Base-by-base conservation (phyloP, 495 filamentous ascomycete species). In the Beverwykella pulmonaria region DNA sequence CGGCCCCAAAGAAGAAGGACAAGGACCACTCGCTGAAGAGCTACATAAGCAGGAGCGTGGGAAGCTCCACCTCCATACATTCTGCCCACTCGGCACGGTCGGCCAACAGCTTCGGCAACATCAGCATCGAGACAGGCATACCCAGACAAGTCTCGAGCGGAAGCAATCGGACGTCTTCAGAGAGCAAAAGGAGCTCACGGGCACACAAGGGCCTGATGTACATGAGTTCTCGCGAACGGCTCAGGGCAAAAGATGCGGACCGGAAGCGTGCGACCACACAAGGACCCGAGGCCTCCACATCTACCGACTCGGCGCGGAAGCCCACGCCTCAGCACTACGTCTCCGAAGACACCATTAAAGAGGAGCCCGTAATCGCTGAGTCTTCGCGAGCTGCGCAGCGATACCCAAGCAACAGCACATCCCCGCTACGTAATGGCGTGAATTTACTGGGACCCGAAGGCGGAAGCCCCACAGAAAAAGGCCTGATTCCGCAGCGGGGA, bases 1-100 rank as follows among this genome's bases (percentile, higher is more conserved):
- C 90, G 20, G 86, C 88, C 9, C 83, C 71, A 3, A 70, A 72
- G 20, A 63, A 63, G 53, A 67, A 74, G 44, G 73, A 71, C n/a
- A 64, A 74, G 61, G 68, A 73, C 12, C 52, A 64, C 53, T 72
- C 68, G 36, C 54, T 73, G 49, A 73, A 63, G 65, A 71, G 63
- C 61, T 73, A 73, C 54, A 61, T 75, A 7, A 41, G 69, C 30
- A 54, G 69, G n/a, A 55, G 54, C n/a, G 63, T 55, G 5, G 66
- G 67, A 12, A 70, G 67, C 52, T 59, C 63, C 20, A 62, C 63
- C 23, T 70, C 71, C 9, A 25, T 74, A 20, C 65, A 68, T 8
- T 74, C 71, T 17, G 30, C 34, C 19, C 61, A 66, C 34, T 69
- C 65, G 4, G 48, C 7, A 4, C 59, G 67, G 15, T 69, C 65